These are phyloP conservation scores for Hansenula sp. DNA, from an alignment of 1,139 yeast species.

Conservation along the genomic window DNA sequence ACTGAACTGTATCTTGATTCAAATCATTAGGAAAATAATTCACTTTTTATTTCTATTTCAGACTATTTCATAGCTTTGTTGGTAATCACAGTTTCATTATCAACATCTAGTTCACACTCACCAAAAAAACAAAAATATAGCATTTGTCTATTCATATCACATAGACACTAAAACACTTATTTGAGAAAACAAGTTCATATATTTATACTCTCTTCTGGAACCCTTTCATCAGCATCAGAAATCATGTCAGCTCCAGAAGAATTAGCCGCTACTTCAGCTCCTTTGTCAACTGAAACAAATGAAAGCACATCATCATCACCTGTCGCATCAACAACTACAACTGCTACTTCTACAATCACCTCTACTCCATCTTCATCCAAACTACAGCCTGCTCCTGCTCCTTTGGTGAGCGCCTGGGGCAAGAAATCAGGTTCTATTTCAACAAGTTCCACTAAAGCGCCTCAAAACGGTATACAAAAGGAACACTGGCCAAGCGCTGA, in stretches of 20 bases:
- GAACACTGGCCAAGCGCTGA: slow-evolving; percentile 20
- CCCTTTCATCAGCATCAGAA: too few species aligned
- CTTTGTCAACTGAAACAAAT: background rate
- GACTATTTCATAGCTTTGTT: too few species aligned
- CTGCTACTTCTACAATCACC: slow-evolving; percentile 5
- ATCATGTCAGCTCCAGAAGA: background rate
- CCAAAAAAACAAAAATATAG: too few species aligned
- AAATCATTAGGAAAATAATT: too few species aligned
- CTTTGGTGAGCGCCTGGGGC: slow-evolving; percentile 26
- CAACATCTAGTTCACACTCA: too few species aligned
- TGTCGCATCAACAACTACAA: background rate
- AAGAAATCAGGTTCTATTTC: slow-evolving; percentile 5
- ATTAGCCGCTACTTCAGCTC: slow-evolving; percentile 1
- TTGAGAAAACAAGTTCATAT: too few species aligned
- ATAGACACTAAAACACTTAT: too few species aligned
- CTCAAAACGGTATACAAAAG: slow-evolving; percentile 4
- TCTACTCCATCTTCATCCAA: slow-evolving; percentile 10
- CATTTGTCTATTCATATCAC: too few species aligned
- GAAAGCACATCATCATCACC: background rate
- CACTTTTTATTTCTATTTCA: too few species aligned
- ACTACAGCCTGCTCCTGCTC: slow-evolving; percentile 27
- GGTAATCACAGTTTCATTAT: too few species aligned
- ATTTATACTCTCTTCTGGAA: too few species aligned
- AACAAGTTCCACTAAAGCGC: background rate
- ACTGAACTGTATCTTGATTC: too few species aligned